phyloP scores from a whole-genome alignment of 2,329 filamentous ascomycete genomes.

The Arthroderma uncinatum region DNA sequence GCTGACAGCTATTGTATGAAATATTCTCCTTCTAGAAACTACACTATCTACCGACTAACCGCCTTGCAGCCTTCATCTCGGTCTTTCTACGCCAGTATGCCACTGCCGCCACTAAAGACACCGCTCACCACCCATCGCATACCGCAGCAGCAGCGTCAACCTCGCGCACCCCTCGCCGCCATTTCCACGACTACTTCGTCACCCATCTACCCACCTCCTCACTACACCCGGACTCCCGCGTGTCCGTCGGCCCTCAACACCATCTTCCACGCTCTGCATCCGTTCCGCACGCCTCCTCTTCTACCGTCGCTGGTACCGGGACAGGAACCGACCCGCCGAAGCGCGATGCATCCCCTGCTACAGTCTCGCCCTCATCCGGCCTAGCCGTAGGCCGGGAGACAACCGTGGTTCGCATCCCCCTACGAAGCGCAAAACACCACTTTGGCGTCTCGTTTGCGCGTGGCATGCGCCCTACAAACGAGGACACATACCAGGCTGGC shows the following conservation, averaged over 20 bases:
- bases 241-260: constrained; percentile 56
- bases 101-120: constrained; percentile 14
- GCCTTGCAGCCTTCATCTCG: constrained; percentile 26
- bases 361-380: constrained; percentile 46
- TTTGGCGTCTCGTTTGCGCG: constrained; percentile 71
- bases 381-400: constrained; percentile 57
- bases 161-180: constrained; percentile 27
- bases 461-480: constrained; percentile 78
- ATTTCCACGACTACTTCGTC: constrained; percentile 94
- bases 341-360: constrained; percentile 30
- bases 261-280: constrained; percentile 79
- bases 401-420: constrained; percentile 87
- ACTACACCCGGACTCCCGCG: constrained; percentile 71
- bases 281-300: constrained; percentile 45
- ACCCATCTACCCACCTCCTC: constrained; percentile 91
- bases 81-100: constrained; percentile 23
- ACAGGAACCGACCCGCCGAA: constrained; percentile 26
- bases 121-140: constrained; percentile 4
- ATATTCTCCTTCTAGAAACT: constrained; percentile 8
- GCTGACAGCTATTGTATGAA: constrained; percentile 29
- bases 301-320: constrained; percentile 27
- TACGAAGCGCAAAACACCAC: constrained; percentile 90
- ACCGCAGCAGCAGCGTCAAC: constrained; percentile 9
- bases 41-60: constrained; percentile 6
- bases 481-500: constrained; percentile 87